phyloP scores from a whole-genome alignment of 306 rosid genomes.

The Luffa aegyptiaca region DNA sequence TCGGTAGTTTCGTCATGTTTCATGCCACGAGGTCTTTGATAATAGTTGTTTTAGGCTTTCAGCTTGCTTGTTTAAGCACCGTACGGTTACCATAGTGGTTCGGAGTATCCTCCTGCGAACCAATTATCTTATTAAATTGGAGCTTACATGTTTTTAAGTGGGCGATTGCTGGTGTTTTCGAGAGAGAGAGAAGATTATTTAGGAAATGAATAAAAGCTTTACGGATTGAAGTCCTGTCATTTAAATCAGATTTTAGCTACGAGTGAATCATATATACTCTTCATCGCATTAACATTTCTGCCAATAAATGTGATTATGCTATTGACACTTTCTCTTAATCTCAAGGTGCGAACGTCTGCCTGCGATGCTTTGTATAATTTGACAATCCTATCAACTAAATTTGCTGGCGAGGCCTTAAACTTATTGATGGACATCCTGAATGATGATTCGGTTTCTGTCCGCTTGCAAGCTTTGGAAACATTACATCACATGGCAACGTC shows the following conservation, averaged over 20 bases:
- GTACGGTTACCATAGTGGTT: not conserved
- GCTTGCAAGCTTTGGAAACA: conserved; percentile 69
- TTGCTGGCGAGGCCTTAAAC: conserved; percentile 56
- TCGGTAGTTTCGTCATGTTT: not conserved
- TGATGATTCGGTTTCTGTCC: conserved; percentile 57
- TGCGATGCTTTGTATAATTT: conserved; percentile 51
- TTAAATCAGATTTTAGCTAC: not conserved
- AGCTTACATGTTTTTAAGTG: not conserved
- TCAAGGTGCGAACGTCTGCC: conserved; percentile 72
- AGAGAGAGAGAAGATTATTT: too few species aligned
- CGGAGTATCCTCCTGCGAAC: not conserved
- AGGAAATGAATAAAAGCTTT: not conserved
- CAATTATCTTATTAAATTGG: not conserved
- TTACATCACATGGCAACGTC: conserved; percentile 55
- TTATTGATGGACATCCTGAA: conserved; percentile 60
- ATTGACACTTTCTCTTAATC: not conserved
- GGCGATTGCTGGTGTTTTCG: not conserved
- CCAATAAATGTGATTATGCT: not conserved
- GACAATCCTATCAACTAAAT: conserved; percentile 41
- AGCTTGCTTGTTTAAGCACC: not conserved
- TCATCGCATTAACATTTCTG: not conserved
- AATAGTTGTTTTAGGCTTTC: not conserved
- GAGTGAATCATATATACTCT: not conserved
- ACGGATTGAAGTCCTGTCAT: not conserved
- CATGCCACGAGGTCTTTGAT: not conserved